Base-by-base conservation (phyloP, 768 basidiomycete genomes). In the Suillus clintonianus region DNA sequence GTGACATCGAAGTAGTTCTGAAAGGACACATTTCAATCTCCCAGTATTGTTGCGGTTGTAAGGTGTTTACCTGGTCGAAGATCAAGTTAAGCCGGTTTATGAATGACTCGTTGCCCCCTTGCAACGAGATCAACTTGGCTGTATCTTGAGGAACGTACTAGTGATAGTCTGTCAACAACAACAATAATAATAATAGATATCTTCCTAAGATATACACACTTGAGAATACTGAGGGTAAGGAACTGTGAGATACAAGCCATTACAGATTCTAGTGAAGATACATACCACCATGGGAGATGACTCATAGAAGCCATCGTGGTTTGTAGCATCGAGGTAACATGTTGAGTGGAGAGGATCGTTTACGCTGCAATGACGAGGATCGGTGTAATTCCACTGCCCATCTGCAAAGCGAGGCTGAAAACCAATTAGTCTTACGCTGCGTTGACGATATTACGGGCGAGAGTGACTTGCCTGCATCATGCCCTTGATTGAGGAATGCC, bases 141-240 rank as follows among this genome's bases (percentile, higher is more conserved):
- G 80, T 88, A 70, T 89, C 88, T 67, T 89, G 88, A 0, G 87
- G 88, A 2, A 83, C 86, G 64, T 83, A 89, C 84, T 89, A 72
- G 37, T 62, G 5, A 39, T 50, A 27, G 30, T 51, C 15, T 53
- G 24, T 45, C 41, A 53, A 22, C 1, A 7, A 47, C 34, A 6
- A 15, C 41, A 53, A 22, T 0, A 7, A 47, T 34, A 6, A 15
- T 27, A 32, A 56, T 32, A 22, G 19, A 22, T 9, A 17, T 22
- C 41, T 34, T 36, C 13, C 13, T 24, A 43, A 14, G 39, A 43
- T 30, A 27, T 39, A 39, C 56, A 30, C 39, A 85, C 85, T 73
- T 87, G 85, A 22, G 86, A 87, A 68, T 88, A 87, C 85, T 85
- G 54, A 6, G 15, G 24, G 68, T 61, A 61, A 30, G 22, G 6